Percentiles rank a stretch among this genome's conserved stretches.
Conservation (phyloP, 116 monocot species). For the Dioscorea cayenensis region DNA sequence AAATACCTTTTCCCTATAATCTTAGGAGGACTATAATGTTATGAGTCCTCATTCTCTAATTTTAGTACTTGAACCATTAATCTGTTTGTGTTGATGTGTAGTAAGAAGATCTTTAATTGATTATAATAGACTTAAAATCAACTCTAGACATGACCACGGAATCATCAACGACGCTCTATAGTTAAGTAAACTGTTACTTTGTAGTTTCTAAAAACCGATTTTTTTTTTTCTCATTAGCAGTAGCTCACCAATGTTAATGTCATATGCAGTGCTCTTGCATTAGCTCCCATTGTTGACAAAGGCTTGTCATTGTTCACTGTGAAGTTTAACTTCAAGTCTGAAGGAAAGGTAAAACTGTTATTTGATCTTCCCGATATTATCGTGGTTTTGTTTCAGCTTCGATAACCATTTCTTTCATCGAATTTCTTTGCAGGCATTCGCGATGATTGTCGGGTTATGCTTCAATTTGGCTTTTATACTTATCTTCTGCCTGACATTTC, state of each 20-base stretch:
- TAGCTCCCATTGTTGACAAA: constrained; percentile 80
- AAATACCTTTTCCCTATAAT: no score
- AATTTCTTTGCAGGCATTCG: constrained; percentile 56
- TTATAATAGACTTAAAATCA: no score
- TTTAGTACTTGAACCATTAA: no score
- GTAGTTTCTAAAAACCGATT: constrained; percentile 37
- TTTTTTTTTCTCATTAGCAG: neutral
- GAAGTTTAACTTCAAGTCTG: constrained; percentile 77
- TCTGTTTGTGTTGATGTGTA: no score
- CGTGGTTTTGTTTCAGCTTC: neutral
- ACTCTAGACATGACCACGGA: no score
- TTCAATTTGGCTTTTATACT: constrained; percentile 55
- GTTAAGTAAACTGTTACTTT: neutral
- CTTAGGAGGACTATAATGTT: no score
- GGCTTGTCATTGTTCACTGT: constrained; percentile 82
- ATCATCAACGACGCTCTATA: no score
- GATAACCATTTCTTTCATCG: neutral
- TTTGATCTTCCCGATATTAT: neutral
- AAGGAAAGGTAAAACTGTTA: constrained; percentile 50
- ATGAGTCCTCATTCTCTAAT: no score
- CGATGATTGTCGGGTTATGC: constrained; percentile 60
- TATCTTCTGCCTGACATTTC: constrained; percentile 61
- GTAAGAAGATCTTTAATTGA: no score
- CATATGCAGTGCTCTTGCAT: constrained; percentile 59
- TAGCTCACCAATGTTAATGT: neutral